phyloP scores from a whole-genome alignment of 2,329 filamentous ascomycete species.

The Annulohypoxylon truncatum region DNA sequence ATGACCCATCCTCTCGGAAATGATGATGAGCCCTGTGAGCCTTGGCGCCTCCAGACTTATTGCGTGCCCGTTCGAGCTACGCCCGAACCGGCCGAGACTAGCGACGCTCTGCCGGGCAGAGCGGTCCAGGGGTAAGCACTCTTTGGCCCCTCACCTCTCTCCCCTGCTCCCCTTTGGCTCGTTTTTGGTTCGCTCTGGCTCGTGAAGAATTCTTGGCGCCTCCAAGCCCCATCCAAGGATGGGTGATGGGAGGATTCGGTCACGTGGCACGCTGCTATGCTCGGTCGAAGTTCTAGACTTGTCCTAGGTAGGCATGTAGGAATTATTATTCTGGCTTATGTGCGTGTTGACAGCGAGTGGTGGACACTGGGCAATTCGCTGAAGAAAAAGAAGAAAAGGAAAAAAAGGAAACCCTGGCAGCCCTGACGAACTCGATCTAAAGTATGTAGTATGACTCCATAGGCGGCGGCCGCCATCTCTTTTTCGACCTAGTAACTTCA shows the following conservation, averaged over 20 bases:
- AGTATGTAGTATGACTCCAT: not conserved
- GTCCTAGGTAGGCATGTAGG: slow-evolving; percentile 37
- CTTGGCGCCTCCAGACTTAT: slow-evolving; percentile 31
- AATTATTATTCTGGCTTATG: slow-evolving; percentile 1
- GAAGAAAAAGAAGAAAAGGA: not conserved
- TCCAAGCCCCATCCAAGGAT: slow-evolving; percentile 6
- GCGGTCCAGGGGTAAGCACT: slow-evolving; percentile 10
- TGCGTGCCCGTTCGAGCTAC: slow-evolving; percentile 16
- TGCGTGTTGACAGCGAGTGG: slow-evolving; percentile 9
- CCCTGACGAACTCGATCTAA: slow-evolving; percentile 1
- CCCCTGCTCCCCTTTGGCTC: not conserved
- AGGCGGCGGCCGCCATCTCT: not conserved
- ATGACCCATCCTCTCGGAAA: slow-evolving; percentile 38
- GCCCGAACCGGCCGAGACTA: slow-evolving; percentile 39
- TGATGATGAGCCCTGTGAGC: slow-evolving; percentile 41
- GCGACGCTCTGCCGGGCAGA: slow-evolving; percentile 23
- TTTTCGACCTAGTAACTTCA: not conserved
- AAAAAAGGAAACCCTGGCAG: not conserved
- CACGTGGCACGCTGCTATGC: slow-evolving; percentile 33
- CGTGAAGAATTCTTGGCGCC: slow-evolving; percentile 32
- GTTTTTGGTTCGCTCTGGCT: not conserved
- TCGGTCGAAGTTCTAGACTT: slow-evolving; percentile 38
- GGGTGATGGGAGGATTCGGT: slow-evolving; percentile 21
- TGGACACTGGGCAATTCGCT: not conserved
- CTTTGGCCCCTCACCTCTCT: not conserved